A percentile compares a stretch with the other conserved stretches of the same genome.
phyloP scores from a whole-genome alignment of 1,284 basidiomycete species.

The Ganoderma meredithae region DNA sequence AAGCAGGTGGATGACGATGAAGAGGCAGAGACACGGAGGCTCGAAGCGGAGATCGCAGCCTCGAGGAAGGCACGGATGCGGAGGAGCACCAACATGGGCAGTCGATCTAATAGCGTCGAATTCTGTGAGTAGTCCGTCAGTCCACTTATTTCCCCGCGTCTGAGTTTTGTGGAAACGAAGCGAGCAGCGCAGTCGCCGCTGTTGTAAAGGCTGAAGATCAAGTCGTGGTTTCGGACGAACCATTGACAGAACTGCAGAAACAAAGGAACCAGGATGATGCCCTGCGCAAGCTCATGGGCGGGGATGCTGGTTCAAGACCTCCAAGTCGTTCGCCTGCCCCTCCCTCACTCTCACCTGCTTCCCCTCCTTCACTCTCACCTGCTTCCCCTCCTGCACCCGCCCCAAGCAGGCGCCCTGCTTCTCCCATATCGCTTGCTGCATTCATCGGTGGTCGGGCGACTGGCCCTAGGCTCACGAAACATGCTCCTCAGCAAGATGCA shows the following conservation, averaged over 20 bases:
- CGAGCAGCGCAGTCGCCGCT: constrained; percentile 33
- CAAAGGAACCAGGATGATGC: constrained; percentile 55
- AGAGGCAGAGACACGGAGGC: constrained; percentile 72
- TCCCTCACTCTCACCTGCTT: constrained; percentile 17
- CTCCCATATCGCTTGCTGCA: constrained; percentile 72
- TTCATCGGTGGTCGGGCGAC: constrained; percentile 80
- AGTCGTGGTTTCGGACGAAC: constrained; percentile 36
- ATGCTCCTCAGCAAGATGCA: constrained; percentile 73
- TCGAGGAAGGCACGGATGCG: constrained; percentile 72
- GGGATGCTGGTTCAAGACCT: constrained; percentile 24
- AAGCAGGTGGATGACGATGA: constrained; percentile 81
- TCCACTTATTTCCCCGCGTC: background rate
- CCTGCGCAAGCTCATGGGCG: constrained; percentile 49
- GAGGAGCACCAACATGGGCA: constrained; percentile 58
- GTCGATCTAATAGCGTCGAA: constrained; percentile 50
- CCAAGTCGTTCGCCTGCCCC: constrained; percentile 18
- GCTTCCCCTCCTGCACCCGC: constrained; percentile 24
- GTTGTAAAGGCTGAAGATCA: constrained; percentile 38
- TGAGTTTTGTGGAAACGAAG: constrained; percentile 23
- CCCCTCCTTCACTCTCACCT: constrained; percentile 17
- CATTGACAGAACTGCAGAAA: constrained; percentile 44
- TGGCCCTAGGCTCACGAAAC: constrained; percentile 73
- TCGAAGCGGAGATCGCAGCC: constrained; percentile 80
- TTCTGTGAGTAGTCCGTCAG: constrained; percentile 47
- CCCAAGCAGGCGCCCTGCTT: constrained; percentile 36